Conservation (phyloP, 1,284 basidiomycete species). For the Tetrapyrgos nigripes region DNA sequence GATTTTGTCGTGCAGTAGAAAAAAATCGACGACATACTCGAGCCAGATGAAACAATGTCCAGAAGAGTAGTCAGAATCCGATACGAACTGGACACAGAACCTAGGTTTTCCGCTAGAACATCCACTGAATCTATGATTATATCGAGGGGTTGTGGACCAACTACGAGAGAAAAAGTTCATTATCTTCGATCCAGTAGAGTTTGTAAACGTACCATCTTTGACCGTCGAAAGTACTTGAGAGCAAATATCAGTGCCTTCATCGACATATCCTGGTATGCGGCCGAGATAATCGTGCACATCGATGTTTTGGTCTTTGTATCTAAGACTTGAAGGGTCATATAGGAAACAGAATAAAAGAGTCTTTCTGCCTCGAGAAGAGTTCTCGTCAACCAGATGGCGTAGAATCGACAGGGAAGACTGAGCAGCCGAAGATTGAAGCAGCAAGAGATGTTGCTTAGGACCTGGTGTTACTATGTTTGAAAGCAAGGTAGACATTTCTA, state of each 20-base stretch:
- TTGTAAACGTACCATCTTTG: conserved; percentile 47
- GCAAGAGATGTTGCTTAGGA: conserved; percentile 54
- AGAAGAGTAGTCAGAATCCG: conserved; percentile 56
- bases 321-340: conserved; percentile 56
- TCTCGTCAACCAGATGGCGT: conserved; percentile 43
- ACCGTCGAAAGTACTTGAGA: conserved; percentile 48
- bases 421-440: conserved; percentile 70
- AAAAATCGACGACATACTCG: conserved; percentile 45
- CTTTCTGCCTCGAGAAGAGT: conserved; percentile 20
- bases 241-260: conserved; percentile 37
- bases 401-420: conserved; percentile 70
- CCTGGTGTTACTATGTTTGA: conserved; percentile 42
- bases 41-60: conserved; percentile 46
- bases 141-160: conserved; percentile 50
- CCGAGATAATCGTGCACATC: conserved; percentile 58
- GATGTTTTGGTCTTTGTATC: conserved; percentile 39
- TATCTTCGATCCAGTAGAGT: conserved; percentile 6
- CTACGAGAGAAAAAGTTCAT: conserved; percentile 25
- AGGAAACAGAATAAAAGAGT: conserved; percentile 66
- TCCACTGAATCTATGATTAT: conserved; percentile 75
- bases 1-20: conserved; percentile 10
- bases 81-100: conserved; percentile 59
- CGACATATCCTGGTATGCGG: conserved; percentile 60
- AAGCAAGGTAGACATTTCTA: conserved; percentile 34
- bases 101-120: conserved; percentile 61